Evolutionary conservation across 139 green algal species (phyloP), one percentile per base, ranked within the genome.

Genomic region (Chlorokybus atmophyticus): DNA sequence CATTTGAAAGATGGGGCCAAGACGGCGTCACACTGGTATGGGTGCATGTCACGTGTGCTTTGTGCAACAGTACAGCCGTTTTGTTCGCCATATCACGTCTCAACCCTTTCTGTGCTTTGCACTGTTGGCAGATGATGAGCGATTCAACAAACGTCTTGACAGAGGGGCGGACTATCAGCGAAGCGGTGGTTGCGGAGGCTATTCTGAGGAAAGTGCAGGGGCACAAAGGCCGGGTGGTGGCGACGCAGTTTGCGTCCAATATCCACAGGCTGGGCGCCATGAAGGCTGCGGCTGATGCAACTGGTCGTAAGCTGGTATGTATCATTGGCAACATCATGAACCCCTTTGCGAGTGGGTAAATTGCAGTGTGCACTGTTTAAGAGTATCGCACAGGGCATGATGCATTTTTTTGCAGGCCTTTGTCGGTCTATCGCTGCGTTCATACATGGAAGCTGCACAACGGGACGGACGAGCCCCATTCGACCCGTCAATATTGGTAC

Each of bases 111-210:
- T 44, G 35, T 44, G 35, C 35, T 10, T 23, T 55, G 10, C 47
- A 38, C 25, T 76, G 6, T 71, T 94, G 27, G 17, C 56, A 70
- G 62, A 85, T 96, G 71, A 98, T 98, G 91, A 84, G 64, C 5
- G 91, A 98, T 75, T 93, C 80, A 31, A 98, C 91, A 53, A 98
- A 98, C 68, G 87, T 95, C 55, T 74, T 98, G 51, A 80, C 85
- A 0, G 82, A 85, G 0, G 91, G 91, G 0, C 67, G 91, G 27
- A 98, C 90, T 5, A 68, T 59, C 4, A 85, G 75, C 24, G 91
- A 98, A 68, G 40, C 29, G 0, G 51, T 75, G 2, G 90, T 98
- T 26, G 62, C 79, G 48, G 56, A 85, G 26, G 53, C 59, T 19
- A 60, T 98, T 14, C 72, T 91, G 27, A 32, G 71, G 19, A 59